phyloP scores from a whole-genome alignment of 1,284 basidiomycete species.

The Tetrapyrgos nigripes region DNA sequence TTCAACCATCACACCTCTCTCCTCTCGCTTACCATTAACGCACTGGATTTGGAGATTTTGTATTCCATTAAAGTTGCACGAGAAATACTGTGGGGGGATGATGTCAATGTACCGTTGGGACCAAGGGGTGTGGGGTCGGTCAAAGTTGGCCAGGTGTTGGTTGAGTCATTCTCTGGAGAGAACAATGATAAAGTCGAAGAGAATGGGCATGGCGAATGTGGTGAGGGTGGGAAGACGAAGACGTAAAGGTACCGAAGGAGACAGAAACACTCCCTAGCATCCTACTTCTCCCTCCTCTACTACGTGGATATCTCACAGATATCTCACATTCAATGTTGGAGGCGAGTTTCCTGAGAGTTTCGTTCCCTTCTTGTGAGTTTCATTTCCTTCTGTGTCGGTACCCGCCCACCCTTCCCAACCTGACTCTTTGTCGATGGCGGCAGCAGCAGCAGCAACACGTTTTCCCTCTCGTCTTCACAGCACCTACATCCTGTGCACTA shows the following conservation, averaged over 20 bases:
- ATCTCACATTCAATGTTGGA: slow-evolving; percentile 60
- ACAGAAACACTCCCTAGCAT: slow-evolving; percentile 52
- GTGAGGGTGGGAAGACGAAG: no score
- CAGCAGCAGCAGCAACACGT: no score
- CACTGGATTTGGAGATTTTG: slow-evolving; percentile 73
- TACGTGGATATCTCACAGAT: no score
- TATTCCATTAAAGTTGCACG: slow-evolving; percentile 62
- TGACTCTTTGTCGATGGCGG: no score
- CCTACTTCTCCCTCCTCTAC: slow-evolving; percentile 65
- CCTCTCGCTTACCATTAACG: slow-evolving; percentile 67
- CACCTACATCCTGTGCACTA: slow-evolving; percentile 18
- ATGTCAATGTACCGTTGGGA: slow-evolving; percentile 51
- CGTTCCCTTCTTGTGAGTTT: slow-evolving; percentile 30
- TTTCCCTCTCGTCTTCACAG: slow-evolving; percentile 7
- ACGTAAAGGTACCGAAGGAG: slow-evolving; percentile 5
- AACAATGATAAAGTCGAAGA: no score
- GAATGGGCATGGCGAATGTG: no score
- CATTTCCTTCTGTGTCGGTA: no score
- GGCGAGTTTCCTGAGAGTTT: no score
- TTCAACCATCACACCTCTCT: slow-evolving; percentile 57
- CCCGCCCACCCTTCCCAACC: no score
- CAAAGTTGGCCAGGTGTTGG: slow-evolving; percentile 63
- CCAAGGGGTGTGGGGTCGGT: no score
- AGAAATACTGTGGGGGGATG: slow-evolving; percentile 62
- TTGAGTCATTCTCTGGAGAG: slow-evolving; percentile 9